Evolutionary conservation across 176 grass and related monocot genomes (phyloP).

Genomic region (Oryza punctata): DNA sequence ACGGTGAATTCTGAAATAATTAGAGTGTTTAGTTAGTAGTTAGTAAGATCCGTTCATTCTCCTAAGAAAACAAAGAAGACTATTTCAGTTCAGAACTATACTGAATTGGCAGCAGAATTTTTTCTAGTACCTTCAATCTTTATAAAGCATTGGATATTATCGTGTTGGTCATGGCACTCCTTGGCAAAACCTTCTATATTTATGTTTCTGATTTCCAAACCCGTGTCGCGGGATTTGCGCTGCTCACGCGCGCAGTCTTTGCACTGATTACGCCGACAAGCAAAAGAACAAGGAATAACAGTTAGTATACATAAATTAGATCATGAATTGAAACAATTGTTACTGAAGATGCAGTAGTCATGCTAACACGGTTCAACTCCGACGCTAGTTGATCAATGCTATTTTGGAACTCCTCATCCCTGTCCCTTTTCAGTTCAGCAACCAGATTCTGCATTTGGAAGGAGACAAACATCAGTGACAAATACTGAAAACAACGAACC

Average conservation of each 20-base stretch:
- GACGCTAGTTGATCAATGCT: constrained; percentile 45
- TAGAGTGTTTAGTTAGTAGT: constrained; percentile 8
- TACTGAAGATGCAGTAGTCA: background rate
- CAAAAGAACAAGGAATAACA: background rate
- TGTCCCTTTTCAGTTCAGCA: constrained; percentile 63
- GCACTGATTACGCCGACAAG: background rate
- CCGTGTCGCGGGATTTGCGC: constrained; percentile 8
- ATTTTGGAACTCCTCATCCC: constrained; percentile 51
- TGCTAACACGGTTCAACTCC: constrained; percentile 41
- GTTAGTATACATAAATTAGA: background rate
- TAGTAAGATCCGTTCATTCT: background rate
- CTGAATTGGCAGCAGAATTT: background rate
- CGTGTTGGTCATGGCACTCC: constrained; percentile 23
- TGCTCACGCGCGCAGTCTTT: background rate
- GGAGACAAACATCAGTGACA: background rate
- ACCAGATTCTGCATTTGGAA: constrained; percentile 45
- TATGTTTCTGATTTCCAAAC: background rate
- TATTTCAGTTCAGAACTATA: background rate
- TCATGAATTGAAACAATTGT: background rate
- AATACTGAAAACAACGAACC: background rate
- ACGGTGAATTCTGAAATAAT: constrained; percentile 66
- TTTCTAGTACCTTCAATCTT: constrained; percentile 58
- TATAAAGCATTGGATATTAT: constrained; percentile 59
- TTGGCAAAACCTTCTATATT: constrained; percentile 44
- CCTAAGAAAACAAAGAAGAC: background rate